A percentile compares a stretch with the other conserved stretches of the same genome.
Conservation (phyloP, 2,329 filamentous ascomycete genomes). For the Pyrenophora graminea region DNA sequence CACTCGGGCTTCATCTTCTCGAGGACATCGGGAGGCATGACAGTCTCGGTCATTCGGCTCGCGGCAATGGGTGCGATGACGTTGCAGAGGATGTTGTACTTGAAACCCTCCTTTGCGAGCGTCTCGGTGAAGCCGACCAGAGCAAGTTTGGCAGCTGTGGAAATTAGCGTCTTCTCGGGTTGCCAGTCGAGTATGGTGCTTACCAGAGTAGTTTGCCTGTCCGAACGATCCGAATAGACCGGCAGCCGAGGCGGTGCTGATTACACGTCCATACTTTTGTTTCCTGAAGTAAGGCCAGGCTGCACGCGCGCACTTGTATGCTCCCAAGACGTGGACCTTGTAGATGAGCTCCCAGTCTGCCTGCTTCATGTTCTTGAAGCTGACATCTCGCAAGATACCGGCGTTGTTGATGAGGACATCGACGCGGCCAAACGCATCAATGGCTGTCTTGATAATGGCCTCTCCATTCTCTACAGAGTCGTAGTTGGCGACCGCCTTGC, state of each 20-base stretch:
- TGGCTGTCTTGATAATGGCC: slow-evolving; percentile 87
- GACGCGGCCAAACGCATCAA: slow-evolving; percentile 80
- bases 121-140: slow-evolving; percentile 98
- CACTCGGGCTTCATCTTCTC: slow-evolving; percentile 87
- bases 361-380: slow-evolving; percentile 99
- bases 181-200: slow-evolving; percentile 16
- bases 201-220: slow-evolving; percentile 90
- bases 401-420: slow-evolving; percentile 98
- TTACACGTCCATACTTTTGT: slow-evolving; percentile 95
- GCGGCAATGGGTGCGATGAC: slow-evolving; percentile 94
- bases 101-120: slow-evolving; percentile 92
- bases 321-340: slow-evolving; percentile 87
- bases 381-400: slow-evolving; percentile 90
- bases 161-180: slow-evolving; percentile 28
- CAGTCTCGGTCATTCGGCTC: slow-evolving; percentile 91
- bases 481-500: slow-evolving; percentile 97
- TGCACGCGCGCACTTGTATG: slow-evolving; percentile 92
- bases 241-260: slow-evolving; percentile 96
- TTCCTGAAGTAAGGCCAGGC: slow-evolving; percentile 98
- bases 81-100: slow-evolving; percentile 97
- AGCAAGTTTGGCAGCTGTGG: slow-evolving; percentile 81
- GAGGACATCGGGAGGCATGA: slow-evolving; percentile 93
- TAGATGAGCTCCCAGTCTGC: slow-evolving; percentile 95
- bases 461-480: slow-evolving; percentile 92
- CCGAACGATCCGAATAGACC: slow-evolving; percentile 95